Evolutionary conservation across 176 grass and related monocot genomes (phyloP), one percentile per base, ranked within the genome.

Genomic region (Musa troglodytarum): DNA sequence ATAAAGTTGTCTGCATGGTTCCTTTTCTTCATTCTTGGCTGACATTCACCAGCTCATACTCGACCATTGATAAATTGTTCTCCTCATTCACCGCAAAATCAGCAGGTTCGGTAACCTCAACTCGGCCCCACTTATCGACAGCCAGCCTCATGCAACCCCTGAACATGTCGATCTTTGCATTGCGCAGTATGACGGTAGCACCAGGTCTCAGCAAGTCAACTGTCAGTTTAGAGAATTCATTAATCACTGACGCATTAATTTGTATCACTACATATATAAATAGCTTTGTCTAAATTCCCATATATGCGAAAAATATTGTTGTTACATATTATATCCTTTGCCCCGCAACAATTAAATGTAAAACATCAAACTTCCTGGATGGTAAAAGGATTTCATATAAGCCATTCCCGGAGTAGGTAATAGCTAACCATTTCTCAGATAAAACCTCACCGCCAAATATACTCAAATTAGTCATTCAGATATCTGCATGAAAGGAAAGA

Each of bases 151-250:
- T 96, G 0, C 82, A 92, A n/a, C 87, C 83, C 65, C 89, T 96
- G 82, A 96, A 92, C 92, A 96, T 92, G 79, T 96, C 92, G 19
- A 96, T 96, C 72, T 86, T 96, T 1, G 92, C 85, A 25, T 96
- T 96, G 78, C 92, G 89, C 77, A 96, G 14, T 54, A 96, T 90
- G 17, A 87, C 92, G 1, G 92, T 96, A 17, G 83, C 73, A 55
- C 74, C 79, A 63, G 80, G 52, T 80, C 89, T 86, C 87, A 96
- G 68, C 64, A 89, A 62, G 57, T 92, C 89, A 84, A 92, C 89
- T 96, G 85, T 62, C 79, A 6, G 61, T 61, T 61, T 61, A 61
- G 16, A 19, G 9, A 61, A 8, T 61, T 61, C 16, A n/a, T 61
- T 61, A 61, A 61, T 12, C 12, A 57, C 55, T 16, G 4, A 43